Evolutionary conservation across 2,329 filamentous ascomycete species (phyloP).

Genomic region (Cercospora berteroae): DNA sequence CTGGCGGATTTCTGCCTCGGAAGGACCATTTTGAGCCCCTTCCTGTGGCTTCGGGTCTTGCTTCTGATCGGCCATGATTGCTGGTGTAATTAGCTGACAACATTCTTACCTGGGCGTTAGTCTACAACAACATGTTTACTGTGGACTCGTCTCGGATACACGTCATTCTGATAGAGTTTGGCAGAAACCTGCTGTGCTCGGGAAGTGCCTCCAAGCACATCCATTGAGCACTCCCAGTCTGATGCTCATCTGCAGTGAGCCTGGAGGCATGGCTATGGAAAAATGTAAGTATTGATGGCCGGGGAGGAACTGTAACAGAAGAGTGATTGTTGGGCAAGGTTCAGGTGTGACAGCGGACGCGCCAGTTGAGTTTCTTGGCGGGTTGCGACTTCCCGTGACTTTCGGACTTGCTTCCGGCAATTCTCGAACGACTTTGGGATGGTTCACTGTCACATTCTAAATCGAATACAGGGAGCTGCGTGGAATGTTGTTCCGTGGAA

Average conservation of each 20-base stretch:
- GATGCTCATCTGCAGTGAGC: neutral
- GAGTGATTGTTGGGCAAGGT: neutral
- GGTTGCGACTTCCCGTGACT: neutral
- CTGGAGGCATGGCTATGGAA: neutral
- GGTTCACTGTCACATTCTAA: neutral
- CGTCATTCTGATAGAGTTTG: constrained; percentile 19
- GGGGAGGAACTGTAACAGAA: neutral
- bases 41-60: neutral
- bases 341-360: neutral
- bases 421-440: neutral
- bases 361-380: constrained; percentile 1
- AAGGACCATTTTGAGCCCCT: constrained; percentile 1
- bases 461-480: neutral
- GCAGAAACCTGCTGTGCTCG: constrained; percentile 10
- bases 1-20: constrained; percentile 26
- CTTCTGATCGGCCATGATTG: constrained; percentile 3
- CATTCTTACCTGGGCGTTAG: neutral
- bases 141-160: constrained; percentile 3
- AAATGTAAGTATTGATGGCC: neutral
- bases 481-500: neutral
- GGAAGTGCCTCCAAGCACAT: neutral
- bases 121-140: neutral
- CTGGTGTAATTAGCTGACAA: neutral
- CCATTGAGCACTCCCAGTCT: neutral
- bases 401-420: neutral